Conservation (phyloP, 164 flowering plant genomes). For the Vitis riparia region DNA sequence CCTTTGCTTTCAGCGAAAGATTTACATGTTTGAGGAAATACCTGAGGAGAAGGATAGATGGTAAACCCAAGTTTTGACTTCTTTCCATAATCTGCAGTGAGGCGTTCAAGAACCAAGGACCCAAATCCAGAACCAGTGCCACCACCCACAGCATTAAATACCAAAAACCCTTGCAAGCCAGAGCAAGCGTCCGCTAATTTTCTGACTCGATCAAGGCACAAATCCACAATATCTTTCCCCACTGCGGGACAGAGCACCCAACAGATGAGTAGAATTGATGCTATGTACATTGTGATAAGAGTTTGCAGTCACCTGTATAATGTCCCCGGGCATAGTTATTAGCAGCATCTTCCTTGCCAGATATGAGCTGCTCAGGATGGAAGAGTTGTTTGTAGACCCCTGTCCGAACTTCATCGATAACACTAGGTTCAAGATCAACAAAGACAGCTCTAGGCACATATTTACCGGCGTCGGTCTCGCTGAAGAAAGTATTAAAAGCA, state of each 20-base stretch:
- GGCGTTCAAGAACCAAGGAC: slow-evolving; percentile 55
- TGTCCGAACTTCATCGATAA: slow-evolving; percentile 59
- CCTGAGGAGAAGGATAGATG: slow-evolving; percentile 70
- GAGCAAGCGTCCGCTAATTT: slow-evolving; percentile 66
- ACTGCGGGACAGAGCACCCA: slow-evolving; percentile 34
- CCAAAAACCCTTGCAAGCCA: slow-evolving; percentile 66
- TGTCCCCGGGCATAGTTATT: slow-evolving; percentile 71
- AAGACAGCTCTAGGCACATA: slow-evolving; percentile 58
- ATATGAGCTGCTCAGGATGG: slow-evolving; percentile 66
- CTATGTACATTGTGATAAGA: too few species aligned
- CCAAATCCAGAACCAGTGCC: slow-evolving; percentile 72
- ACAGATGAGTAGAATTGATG: too few species aligned
- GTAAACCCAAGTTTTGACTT: slow-evolving; percentile 61
- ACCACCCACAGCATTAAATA: slow-evolving; percentile 64
- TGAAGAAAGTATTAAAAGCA: slow-evolving; percentile 60
- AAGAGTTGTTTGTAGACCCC: slow-evolving; percentile 57
- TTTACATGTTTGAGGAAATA: neutral
- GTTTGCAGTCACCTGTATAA: slow-evolving; percentile 40
- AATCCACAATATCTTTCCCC: slow-evolving; percentile 59
- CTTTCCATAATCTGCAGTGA: slow-evolving; percentile 66
- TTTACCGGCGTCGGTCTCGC: slow-evolving; percentile 53
- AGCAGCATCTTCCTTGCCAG: slow-evolving; percentile 73
- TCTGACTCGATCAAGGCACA: slow-evolving; percentile 62
- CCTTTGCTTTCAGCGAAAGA: too few species aligned
- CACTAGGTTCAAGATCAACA: slow-evolving; percentile 62